Base-by-base conservation (phyloP, 2,329 filamentous ascomycete genomes). In the Orbilia javanica region DNA sequence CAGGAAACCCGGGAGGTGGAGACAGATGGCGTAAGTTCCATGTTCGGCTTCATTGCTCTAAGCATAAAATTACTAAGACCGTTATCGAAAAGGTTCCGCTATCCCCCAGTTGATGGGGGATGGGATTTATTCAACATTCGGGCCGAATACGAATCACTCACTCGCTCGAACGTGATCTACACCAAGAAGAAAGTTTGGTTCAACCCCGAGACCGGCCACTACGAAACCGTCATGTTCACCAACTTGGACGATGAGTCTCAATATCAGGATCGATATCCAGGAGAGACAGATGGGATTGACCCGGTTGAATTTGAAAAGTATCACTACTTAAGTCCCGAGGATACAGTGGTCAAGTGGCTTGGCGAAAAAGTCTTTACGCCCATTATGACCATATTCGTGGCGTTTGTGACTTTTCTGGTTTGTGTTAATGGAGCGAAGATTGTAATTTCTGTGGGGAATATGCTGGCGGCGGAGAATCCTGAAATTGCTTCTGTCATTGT, bases 271-370 rank as follows among this genome's bases (percentile, higher is more conserved):
- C 29, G 73, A 3, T 77, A 39, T 18, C 73, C 66, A 2, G 73
- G 73, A 20, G 73, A 71, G 42, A 77, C 60, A 4, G 73, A 66
- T 4, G 73, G 66, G 10, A 66, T 77, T 13, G 66, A 71, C 48
- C 66, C 57, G 4, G 36, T 27, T 10, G 73, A 77, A 31, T 67
- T 71, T 15, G 73, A 52, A 25, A 77, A 67, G 48, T 77, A 71
- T 18, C 73, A 77, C 15, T 67, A 77, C 50, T 15, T 71, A 3
- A 42, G 29, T 8, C 50, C 57, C 2, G 25, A 77, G 13, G 57
- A 71, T 8, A 52, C 50, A 7, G 15, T 42, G 22, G 44, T 71
- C 2, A 66, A 77, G 42, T 71, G 42, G 60, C 13, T 77, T 10
- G 73, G 73, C 7, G 60, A 71, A 31, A 60, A 44, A n/a, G n/a